These are phyloP conservation scores for Pseudocercospora cruenta DNA, from an alignment of 2,329 filamentous ascomycete genomes.

Conservation along the genomic window DNA sequence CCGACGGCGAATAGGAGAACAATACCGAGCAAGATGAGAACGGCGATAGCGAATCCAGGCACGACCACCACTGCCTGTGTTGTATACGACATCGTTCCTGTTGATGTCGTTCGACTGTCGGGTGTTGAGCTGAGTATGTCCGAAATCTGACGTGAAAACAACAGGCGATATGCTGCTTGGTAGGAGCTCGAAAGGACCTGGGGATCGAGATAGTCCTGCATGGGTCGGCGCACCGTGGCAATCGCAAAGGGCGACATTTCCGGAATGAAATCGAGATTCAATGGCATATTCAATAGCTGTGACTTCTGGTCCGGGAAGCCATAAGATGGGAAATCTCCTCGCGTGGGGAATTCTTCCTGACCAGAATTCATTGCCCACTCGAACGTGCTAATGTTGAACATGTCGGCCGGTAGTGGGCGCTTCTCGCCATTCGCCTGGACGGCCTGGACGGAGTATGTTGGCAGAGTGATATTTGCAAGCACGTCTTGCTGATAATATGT, in stretches of 20 bases:
- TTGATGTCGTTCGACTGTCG: slow-evolving; percentile 8
- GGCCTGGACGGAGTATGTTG: slow-evolving; percentile 28
- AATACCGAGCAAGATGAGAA: slow-evolving; percentile 40
- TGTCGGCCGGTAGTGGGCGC: slow-evolving; percentile 25
- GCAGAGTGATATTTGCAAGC: slow-evolving; percentile 43
- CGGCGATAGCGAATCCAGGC: slow-evolving; percentile 43
- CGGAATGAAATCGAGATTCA: slow-evolving; percentile 32
- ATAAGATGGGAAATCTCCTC: slow-evolving; percentile 28
- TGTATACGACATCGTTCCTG: slow-evolving; percentile 29
- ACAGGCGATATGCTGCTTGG: slow-evolving; percentile 46
- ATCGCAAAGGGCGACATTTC: slow-evolving; percentile 47
- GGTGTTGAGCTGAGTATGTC: slow-evolving; percentile 35
- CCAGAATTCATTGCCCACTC: slow-evolving; percentile 42
- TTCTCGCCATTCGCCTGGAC: slow-evolving; percentile 30
- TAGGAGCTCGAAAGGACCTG: slow-evolving; percentile 41
- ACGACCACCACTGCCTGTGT: slow-evolving; percentile 44
- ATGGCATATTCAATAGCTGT: slow-evolving; percentile 26
- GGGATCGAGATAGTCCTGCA: slow-evolving; percentile 43
- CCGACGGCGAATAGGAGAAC: slow-evolving; percentile 32
- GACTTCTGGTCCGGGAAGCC: slow-evolving; percentile 29
- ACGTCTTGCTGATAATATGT: slow-evolving; percentile 54
- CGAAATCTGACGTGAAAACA: slow-evolving; percentile 45
- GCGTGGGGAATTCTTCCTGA: background rate
- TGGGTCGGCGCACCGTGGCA: slow-evolving; percentile 29
- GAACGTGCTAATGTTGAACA: slow-evolving; percentile 42